Conservation (phyloP, 2,329 filamentous ascomycete species). For the Botrytis medusae region DNA sequence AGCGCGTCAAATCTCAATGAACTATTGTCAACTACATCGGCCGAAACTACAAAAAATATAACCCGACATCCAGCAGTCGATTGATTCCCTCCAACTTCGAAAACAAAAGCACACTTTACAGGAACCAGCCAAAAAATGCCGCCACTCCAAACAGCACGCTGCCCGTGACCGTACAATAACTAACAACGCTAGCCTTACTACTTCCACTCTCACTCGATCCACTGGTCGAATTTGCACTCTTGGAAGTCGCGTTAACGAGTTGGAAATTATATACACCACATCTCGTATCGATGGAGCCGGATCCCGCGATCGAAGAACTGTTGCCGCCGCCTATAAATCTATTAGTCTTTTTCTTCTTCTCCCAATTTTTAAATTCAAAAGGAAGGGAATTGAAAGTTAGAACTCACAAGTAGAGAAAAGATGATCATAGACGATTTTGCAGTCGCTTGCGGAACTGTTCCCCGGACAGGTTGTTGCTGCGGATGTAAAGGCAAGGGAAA, state of each 20-base stretch:
- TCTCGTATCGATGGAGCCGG: neutral
- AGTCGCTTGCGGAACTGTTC: neutral
- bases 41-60: neutral
- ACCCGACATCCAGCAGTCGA: neutral
- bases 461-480: neutral
- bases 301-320: constrained; percentile 1
- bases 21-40: neutral
- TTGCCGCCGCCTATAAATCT: neutral
- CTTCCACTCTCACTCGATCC: constrained; percentile 4
- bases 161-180: constrained; percentile 2
- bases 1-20: neutral
- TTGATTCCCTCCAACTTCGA: too few relatives aligned
- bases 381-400: neutral
- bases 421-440: neutral
- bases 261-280: neutral
- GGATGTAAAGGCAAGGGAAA: constrained; percentile 2
- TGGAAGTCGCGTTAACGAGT: neutral
- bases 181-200: constrained; percentile 7
- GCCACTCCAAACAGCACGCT: constrained; percentile 3
- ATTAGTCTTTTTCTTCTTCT: neutral
- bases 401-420: constrained; percentile 1
- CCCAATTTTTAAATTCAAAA: too few relatives aligned
- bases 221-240: neutral
- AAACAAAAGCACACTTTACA: neutral
- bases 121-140: constrained; percentile 9